phyloP scores from a whole-genome alignment of 768 basidiomycete genomes.

The Chalciporus piperatus region DNA sequence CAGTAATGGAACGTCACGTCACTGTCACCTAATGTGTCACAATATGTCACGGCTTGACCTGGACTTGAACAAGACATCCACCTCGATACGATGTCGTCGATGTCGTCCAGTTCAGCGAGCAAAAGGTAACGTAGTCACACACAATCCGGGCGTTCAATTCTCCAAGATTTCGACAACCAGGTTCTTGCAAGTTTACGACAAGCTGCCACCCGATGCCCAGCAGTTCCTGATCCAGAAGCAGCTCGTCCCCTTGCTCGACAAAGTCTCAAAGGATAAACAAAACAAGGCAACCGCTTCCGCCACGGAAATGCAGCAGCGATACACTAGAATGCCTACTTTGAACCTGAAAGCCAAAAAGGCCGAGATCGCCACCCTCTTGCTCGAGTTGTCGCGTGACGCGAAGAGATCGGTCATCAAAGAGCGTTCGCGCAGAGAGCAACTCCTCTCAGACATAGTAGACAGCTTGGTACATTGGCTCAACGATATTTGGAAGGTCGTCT shows the following conservation, averaged over 20 bases:
- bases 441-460: constrained; percentile 54
- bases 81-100: too few species aligned
- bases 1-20: neutral
- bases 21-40: too few species aligned
- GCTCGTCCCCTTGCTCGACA: constrained; percentile 48
- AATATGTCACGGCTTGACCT: neutral
- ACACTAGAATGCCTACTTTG: constrained; percentile 44
- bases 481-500: constrained; percentile 61
- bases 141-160: neutral
- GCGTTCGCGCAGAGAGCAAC: constrained; percentile 50
- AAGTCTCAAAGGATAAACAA: constrained; percentile 36
- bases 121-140: constrained; percentile 6
- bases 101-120: constrained; percentile 18
- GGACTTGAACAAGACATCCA: too few species aligned
- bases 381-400: constrained; percentile 51
- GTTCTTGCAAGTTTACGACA: constrained; percentile 45
- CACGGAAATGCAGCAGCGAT: constrained; percentile 36
- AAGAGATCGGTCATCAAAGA: constrained; percentile 54
- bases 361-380: constrained; percentile 52
- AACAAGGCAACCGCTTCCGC: constrained; percentile 42
- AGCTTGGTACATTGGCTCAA: constrained; percentile 57
- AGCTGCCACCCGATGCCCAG: constrained; percentile 54
- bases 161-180: constrained; percentile 25
- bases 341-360: constrained; percentile 52
- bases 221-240: constrained; percentile 47